Base-by-base conservation (phyloP, 352 stramenopile species). In the Globisporangium cylindrosporum region DNA sequence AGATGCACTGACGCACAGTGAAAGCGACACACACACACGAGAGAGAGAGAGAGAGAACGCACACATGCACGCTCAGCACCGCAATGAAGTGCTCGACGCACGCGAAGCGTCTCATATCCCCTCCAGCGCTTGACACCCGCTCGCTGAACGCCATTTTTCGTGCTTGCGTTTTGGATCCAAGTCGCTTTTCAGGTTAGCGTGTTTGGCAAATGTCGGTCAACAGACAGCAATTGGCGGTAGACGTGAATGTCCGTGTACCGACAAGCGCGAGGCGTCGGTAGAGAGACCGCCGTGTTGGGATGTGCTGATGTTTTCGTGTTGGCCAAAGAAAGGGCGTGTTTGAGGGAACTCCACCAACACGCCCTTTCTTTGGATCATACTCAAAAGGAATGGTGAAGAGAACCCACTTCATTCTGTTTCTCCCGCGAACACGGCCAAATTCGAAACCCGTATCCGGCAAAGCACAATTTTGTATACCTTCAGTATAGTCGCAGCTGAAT, bases 241-340 rank as follows among this genome's bases (percentile, higher is more conserved):
- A 43, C 9, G 15, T 36, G 27, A 14, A 15, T 36, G 51, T 58
- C 7, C 14, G 4, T n/a, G 15, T 10, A 22, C 14, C 18, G 18
- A 20, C 18, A 20, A 22, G 43, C 18, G 18, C 41, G 18, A 51
- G 43, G 27, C 25, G 27, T 43, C 48, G 43, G 60, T 59, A 41
- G 60, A 66, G 38, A 27, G 34, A 41, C 36, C 34, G 29, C 29
- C 62, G 62, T 67, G 62, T 67, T 67, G 27, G 4, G 49, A 60
- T 41, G 53, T 22, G 29, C 14, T n/a, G 22, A 51, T 54, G n/a
- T 48, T 66, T 66, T 67, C 61, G 61, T 67, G 61, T 67, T 67
- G 62, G 49, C 3, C 49, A 67, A 61, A 67, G 48, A 67, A 61
- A 67, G 62, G 32, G 6, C 49, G 20, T 57, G 18, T 29, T 58